Percentiles rank a stretch among this genome's conserved stretches.
Conservation (phyloP, 805 yeast genomes). For the Grigorovia humatica region DNA sequence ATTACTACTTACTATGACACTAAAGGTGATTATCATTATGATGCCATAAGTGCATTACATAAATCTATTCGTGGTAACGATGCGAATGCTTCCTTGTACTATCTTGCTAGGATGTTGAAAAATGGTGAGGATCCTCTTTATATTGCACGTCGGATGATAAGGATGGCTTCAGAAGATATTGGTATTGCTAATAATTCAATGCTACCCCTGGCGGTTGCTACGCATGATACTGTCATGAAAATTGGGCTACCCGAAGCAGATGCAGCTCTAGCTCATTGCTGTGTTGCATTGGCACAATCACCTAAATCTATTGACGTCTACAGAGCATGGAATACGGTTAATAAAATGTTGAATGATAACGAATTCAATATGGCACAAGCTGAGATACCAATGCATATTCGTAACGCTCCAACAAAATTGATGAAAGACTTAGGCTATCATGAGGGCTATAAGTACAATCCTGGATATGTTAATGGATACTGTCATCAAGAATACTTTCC, state of each 20-base stretch:
- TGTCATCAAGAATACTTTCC: conserved; percentile 76
- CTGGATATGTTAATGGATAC: conserved; percentile 59
- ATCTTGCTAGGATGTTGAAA: conserved; percentile 75
- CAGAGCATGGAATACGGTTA: conserved; percentile 66
- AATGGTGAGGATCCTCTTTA: conserved; percentile 94
- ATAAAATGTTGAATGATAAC: conserved; percentile 44
- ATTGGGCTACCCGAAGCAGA: conserved; percentile 95
- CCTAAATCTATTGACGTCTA: conserved; percentile 81
- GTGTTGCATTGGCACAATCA: conserved; percentile 79
- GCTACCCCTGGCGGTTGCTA: conserved; percentile 76
- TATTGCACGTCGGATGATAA: conserved; percentile 80
- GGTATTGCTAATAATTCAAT: conserved; percentile 79
- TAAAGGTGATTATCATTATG: conserved; percentile 88
- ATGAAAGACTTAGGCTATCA: conserved; percentile 88
- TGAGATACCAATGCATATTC: conserved; percentile 58
- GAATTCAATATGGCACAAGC: conserved; percentile 41
- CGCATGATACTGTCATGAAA: conserved; percentile 79
- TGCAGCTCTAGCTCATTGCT: conserved; percentile 80
- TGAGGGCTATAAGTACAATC: conserved; percentile 80
- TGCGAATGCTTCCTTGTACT: conserved; percentile 82
- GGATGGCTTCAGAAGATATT: conserved; percentile 92
- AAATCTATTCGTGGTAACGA: conserved; percentile 84
- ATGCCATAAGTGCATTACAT: conserved; percentile 91
- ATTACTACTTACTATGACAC: conserved; percentile 50
- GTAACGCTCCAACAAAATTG: conserved; percentile 89